phyloP scores from a whole-genome alignment of 202 grass and related monocot genomes.

The Setaria viridis region DNA sequence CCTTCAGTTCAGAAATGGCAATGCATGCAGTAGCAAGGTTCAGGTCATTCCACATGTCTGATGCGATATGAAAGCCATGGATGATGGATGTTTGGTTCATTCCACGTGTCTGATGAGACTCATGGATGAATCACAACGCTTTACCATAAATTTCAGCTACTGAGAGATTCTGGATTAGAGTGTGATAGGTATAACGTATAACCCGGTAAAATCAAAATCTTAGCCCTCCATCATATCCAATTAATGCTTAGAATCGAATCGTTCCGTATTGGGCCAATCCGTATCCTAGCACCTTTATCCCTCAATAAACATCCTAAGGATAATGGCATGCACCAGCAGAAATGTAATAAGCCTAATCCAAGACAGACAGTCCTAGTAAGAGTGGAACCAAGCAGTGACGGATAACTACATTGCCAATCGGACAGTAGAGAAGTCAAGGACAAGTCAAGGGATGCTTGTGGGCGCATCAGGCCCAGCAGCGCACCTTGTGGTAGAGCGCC shows the following conservation, averaged over 20 bases:
- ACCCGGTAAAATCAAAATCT: not conserved
- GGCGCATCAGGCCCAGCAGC: not conserved
- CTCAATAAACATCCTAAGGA: not conserved
- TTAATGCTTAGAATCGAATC: not conserved
- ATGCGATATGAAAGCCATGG: not conserved
- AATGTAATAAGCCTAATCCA: constrained; percentile 12
- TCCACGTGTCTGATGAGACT: not conserved
- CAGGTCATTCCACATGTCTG: not conserved
- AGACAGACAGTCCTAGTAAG: not conserved
- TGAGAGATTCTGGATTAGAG: not conserved
- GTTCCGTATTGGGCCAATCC: not conserved
- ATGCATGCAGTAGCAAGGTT: not conserved
- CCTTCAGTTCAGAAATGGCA: constrained; percentile 24
- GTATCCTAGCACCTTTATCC: not conserved
- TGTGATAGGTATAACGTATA: not conserved
- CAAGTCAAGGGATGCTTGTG: not conserved
- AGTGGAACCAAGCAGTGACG: not conserved
- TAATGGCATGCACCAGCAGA: not conserved
- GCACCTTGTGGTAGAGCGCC: constrained; percentile 85
- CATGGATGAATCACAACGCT: not conserved
- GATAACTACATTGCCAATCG: constrained; percentile 36
- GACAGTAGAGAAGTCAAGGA: constrained; percentile 25
- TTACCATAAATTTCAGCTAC: not conserved
- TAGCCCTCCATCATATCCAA: not conserved
- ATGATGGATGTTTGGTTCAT: not conserved